Percentiles rank a stretch among this genome's conserved stretches.
phyloP scores from a whole-genome alignment of 2,329 filamentous ascomycete species.

The Fusarium nurragi region DNA sequence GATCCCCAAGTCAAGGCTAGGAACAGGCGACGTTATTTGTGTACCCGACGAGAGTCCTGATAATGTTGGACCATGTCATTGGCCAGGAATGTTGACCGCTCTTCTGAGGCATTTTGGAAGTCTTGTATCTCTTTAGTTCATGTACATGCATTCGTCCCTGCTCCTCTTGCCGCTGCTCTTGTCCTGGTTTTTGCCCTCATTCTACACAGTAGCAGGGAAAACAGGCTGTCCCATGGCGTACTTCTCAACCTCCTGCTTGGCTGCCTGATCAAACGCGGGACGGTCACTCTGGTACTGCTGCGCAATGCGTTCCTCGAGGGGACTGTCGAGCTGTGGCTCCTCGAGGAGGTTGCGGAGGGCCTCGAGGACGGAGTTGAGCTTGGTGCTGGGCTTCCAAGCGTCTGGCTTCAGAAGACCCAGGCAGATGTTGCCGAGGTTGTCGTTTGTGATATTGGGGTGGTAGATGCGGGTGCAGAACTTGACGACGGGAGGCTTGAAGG shows the following conservation, averaged over 20 bases:
- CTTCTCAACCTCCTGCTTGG: conserved; percentile 75
- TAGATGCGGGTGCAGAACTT: conserved; percentile 91
- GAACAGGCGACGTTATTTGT: background rate
- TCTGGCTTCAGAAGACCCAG: conserved; percentile 83
- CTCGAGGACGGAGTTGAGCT: conserved; percentile 78
- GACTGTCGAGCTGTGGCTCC: conserved; percentile 88
- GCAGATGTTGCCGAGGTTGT: conserved; percentile 85
- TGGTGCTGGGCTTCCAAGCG: conserved; percentile 90
- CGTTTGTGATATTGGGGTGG: conserved; percentile 94
- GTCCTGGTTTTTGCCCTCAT: background rate
- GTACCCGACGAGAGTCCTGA: background rate
- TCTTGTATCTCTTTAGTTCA: background rate
- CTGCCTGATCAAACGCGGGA: conserved; percentile 77
- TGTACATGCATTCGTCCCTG: background rate
- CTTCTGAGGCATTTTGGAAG: background rate
- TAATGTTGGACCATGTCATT: background rate
- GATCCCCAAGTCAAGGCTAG: no score
- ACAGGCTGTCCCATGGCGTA: conserved; percentile 67
- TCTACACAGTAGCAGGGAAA: conserved; percentile 47
- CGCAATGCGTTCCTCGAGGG: conserved; percentile 86
- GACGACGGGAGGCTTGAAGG: conserved; percentile 86
- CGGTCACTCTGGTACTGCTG: conserved; percentile 80
- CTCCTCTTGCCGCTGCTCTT: background rate
- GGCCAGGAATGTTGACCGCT: background rate
- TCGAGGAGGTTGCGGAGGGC: conserved; percentile 78